Conservation (phyloP, 768 basidiomycete genomes). For the Kockovaella imperatae region DNA sequence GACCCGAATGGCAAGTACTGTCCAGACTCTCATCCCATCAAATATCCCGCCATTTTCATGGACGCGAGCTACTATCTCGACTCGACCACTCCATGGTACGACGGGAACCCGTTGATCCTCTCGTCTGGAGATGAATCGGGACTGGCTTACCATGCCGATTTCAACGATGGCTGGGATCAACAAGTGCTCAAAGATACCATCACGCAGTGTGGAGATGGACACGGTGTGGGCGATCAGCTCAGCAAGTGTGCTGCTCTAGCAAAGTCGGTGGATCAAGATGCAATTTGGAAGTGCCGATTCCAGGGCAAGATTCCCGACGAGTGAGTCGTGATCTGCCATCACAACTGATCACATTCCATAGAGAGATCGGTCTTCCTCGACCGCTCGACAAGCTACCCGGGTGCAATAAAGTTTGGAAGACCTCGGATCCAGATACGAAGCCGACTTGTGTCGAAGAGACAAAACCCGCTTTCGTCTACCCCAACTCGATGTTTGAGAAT, state of each 20-base stretch:
- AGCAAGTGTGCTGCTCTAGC: slow-evolving; percentile 19
- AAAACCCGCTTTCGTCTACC: slow-evolving; percentile 15
- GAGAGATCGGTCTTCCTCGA: slow-evolving; percentile 29
- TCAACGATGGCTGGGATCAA: slow-evolving; percentile 30
- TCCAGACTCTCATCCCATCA: slow-evolving; percentile 14
- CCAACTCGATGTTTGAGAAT: slow-evolving; percentile 27
- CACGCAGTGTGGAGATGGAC: slow-evolving; percentile 21
- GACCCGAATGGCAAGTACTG: not conserved
- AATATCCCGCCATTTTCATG: slow-evolving; percentile 36
- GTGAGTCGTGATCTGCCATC: slow-evolving; percentile 13
- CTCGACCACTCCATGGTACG: slow-evolving; percentile 26
- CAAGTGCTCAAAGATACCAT: slow-evolving; percentile 17
- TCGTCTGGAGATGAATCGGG: slow-evolving; percentile 32
- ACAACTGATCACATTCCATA: slow-evolving; percentile 5
- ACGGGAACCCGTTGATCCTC: slow-evolving; percentile 25
- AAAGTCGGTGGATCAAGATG: slow-evolving; percentile 5
- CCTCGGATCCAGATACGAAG: slow-evolving; percentile 8
- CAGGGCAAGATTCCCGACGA: slow-evolving; percentile 31
- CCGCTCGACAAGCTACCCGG: slow-evolving; percentile 29
- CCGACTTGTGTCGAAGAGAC: slow-evolving; percentile 11
- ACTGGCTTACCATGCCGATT: slow-evolving; percentile 31
- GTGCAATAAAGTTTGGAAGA: slow-evolving; percentile 35
- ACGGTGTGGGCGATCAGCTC: slow-evolving; percentile 19
- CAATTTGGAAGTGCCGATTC: slow-evolving; percentile 17
- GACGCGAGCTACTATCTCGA: slow-evolving; percentile 26